Conservation (phyloP, 352 stramenopile genomes). For the Phytophthora boehmeriae region DNA sequence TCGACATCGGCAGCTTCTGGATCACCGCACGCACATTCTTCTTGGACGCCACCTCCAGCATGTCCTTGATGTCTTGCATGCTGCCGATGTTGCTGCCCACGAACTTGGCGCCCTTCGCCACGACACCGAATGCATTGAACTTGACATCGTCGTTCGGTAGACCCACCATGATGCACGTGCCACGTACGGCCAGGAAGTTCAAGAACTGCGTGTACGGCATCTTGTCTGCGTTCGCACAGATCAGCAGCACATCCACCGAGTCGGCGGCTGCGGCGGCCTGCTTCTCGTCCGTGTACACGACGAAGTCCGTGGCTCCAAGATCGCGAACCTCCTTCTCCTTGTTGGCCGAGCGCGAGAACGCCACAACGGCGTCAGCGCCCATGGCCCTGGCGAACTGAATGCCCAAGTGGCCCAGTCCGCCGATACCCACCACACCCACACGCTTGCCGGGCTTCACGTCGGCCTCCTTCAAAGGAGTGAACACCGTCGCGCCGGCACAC, state of each 20-base stretch:
- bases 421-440: slow-evolving; percentile 80
- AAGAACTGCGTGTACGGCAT: slow-evolving; percentile 57
- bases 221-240: slow-evolving; percentile 67
- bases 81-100: slow-evolving; percentile 79
- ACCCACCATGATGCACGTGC: slow-evolving; percentile 71
- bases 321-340: slow-evolving; percentile 63
- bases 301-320: slow-evolving; percentile 69
- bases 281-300: slow-evolving; percentile 56
- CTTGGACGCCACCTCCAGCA: slow-evolving; percentile 77
- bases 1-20: slow-evolving; percentile 49
- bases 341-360: slow-evolving; percentile 62
- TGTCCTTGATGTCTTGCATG: slow-evolving; percentile 80
- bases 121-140: slow-evolving; percentile 53
- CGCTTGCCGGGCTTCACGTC: slow-evolving; percentile 53
- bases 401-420: slow-evolving; percentile 84
- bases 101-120: slow-evolving; percentile 48
- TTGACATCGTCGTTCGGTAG: slow-evolving; percentile 64
- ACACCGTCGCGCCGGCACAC: slow-evolving; percentile 85
- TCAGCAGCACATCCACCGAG: slow-evolving; percentile 70
- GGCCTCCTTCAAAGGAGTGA: slow-evolving; percentile 64
- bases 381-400: slow-evolving; percentile 84
- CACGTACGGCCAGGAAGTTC: slow-evolving; percentile 54
- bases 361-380: slow-evolving; percentile 54
- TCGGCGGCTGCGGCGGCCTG: slow-evolving; percentile 23
- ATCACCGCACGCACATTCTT: slow-evolving; percentile 65